Evolutionary conservation across 306 rosid genomes (phyloP), one percentile per base, ranked within the genome.

Genomic region (Prunus davidiana): DNA sequence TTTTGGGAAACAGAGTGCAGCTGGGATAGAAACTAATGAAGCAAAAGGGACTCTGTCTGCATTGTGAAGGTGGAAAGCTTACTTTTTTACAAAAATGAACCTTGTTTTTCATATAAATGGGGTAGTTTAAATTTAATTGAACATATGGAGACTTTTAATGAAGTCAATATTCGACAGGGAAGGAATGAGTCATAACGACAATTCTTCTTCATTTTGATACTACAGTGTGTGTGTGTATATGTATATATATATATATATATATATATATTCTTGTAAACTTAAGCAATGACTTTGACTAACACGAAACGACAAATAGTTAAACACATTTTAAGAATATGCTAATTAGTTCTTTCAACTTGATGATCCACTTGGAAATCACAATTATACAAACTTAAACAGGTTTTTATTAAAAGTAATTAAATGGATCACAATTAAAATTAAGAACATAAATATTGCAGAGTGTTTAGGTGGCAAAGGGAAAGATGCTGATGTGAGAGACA

Each of bases 351-450:
- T 73, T 30, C 46, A 45, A 58, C 76, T 45, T 41, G 56, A 22
- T 72, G 66, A 38, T 57, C 67, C 58, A 73, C 56, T 45, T 41
- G 77, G 38, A 69, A 24, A 69, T 62, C 8, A 4, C 12, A 62
- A 62, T 62, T 28, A 28, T 62, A 13, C 67, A 27, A 47, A 27
- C 41, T 27, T 28, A 62, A 34, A 34, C 41, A 34, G 2, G 41
- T 34, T 34, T 34, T 34, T 34, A 34, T 34, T 34, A 34, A 34
- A 34, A 6, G 41, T 5, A 34, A 34, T 34, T 34, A 32, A 32
- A 32, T 27, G 38, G 38, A 5, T 32, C 38, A 32, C 1, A 32
- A 32, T 32, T 4, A 32, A 24, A 60, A 25, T 60, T 60, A 30
- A 34, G 20, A 16, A 63, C 22, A 60, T 4, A 25, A 60, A 24